Base-by-base conservation (phyloP, 495 filamentous ascomycete species). In the Alectoria sarmentosa region DNA sequence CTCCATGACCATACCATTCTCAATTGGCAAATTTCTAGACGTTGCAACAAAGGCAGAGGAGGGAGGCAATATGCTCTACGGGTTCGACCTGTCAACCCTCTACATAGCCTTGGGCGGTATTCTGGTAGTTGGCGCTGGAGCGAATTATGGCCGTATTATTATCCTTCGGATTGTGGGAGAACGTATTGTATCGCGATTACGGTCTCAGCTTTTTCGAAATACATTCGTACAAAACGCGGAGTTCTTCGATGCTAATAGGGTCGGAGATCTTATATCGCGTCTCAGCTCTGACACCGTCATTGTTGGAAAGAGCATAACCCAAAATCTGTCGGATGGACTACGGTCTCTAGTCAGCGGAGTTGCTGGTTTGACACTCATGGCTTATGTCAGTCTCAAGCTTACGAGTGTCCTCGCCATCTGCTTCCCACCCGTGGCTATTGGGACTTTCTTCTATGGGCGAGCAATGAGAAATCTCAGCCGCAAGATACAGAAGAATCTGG, bases 181-280 rank as follows among this genome's bases (percentile, higher is more conserved):
- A 74, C 83, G 95, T 38, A 91, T 98, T 58, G 95, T 98, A 36
- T 85, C 94, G 21, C 83, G 92, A 67, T 81, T 97, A 65, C 86
- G 94, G 48, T 93, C 92, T 14, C 88, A 89, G 74, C 85, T 98
- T 28, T 98, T 94, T 78, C 83, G 90, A 60, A 84, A 88, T 70
- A 98, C 94, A 0, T 94, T 95, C 65, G 78, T 91, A 28, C 94
- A 98, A 71, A 91, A 98, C 74, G 95, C 95, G 64, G 94, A 98
- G 72, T 98, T 98, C 79, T 98, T 98, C 73, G 94, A 98, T 73
- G 94, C 94, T 44, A 98, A 98, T 76, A 83, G 95, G 26, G 91
- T 96, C 44, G 94, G 94, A 67, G 94, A 98, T 72, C 77, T 98
- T 69, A 96, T 98, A 69, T 97, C 93, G 57, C 86, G 94, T 19